Percentiles rank a stretch among this genome's conserved stretches.
phyloP scores from a whole-genome alignment of 371 early-diverging fungal genomes.

The Haplosporangium sp. region DNA sequence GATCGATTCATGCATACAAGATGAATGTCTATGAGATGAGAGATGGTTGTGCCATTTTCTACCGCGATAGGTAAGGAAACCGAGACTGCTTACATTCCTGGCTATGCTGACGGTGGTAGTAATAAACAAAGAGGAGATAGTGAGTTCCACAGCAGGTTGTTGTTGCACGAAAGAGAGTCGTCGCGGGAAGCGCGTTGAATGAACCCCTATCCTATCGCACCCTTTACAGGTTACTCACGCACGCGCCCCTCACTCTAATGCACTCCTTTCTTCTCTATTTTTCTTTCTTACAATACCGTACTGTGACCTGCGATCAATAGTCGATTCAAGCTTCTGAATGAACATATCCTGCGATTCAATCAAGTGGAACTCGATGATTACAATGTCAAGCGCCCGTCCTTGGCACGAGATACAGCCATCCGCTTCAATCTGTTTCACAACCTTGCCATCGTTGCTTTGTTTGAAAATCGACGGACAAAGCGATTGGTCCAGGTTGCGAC shows the following conservation, averaged over 20 bases:
- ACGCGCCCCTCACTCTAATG: conserved; percentile 17
- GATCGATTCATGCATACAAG: conserved; percentile 53
- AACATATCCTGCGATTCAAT: conserved; percentile 88
- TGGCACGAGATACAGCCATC: conserved; percentile 89
- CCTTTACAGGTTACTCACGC: conserved; percentile 30
- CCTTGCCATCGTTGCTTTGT: conserved; percentile 85
- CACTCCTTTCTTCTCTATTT: not conserved
- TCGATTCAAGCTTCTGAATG: conserved; percentile 80
- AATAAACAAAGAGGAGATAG: not conserved
- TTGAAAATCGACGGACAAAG: conserved; percentile 80
- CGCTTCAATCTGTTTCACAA: conserved; percentile 97
- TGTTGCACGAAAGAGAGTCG: not conserved
- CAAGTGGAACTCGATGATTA: conserved; percentile 90
- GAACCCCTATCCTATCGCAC: conserved; percentile 9
- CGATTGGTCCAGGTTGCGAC: conserved; percentile 86
- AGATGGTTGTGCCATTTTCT: conserved; percentile 57
- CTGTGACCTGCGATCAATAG: conserved; percentile 15
- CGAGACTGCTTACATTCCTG: conserved; percentile 1
- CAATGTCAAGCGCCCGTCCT: conserved; percentile 56
- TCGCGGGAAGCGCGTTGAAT: conserved; percentile 23
- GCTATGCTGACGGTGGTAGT: not conserved
- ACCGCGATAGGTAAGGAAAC: conserved; percentile 48
- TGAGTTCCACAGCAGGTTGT: no score
- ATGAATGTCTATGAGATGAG: conserved; percentile 54
- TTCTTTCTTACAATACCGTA: not conserved